Evolutionary conservation across 148 eudicot species (phyloP).

Genomic region (Fagopyrum homotropicum): DNA sequence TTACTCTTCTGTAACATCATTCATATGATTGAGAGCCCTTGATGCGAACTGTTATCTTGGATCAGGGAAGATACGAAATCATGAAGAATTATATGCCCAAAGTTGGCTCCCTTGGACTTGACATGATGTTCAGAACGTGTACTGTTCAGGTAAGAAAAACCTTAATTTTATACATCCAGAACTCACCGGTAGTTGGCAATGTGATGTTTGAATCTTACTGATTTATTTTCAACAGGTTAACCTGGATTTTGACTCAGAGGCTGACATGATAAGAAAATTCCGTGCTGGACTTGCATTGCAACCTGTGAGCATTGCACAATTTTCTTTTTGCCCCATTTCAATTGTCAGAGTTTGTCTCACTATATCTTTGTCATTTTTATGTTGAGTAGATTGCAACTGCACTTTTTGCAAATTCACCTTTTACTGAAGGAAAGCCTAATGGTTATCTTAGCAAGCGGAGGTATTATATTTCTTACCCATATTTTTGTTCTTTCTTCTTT

Average conservation of each 20-base stretch:
- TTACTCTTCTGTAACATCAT: neutral
- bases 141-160: slow-evolving; percentile 76
- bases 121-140: slow-evolving; percentile 98
- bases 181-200: neutral
- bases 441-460: slow-evolving; percentile 98
- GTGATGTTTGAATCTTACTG: slow-evolving; percentile 13
- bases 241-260: slow-evolving; percentile 91
- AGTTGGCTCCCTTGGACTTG: slow-evolving; percentile 95
- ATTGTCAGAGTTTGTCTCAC: neutral
- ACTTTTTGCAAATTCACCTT: slow-evolving; percentile 97
- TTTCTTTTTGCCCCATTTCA: slow-evolving; percentile 2
- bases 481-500: neutral
- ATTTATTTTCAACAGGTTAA: slow-evolving; percentile 51
- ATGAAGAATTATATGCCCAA: slow-evolving; percentile 99
- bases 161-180: neutral
- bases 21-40: neutral
- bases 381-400: slow-evolving; percentile 77
- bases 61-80: slow-evolving; percentile 96
- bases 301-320: slow-evolving; percentile 57
- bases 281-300: slow-evolving; percentile 96
- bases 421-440: slow-evolving; percentile 93
- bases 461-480: slow-evolving; percentile 21
- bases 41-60: slow-evolving; percentile 13
- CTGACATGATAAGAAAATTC: slow-evolving; percentile 90
- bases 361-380: slow-evolving; percentile 10